Evolutionary conservation across 2,329 filamentous ascomycete genomes (phyloP).

Genomic region (Fusarium bulbicola): DNA sequence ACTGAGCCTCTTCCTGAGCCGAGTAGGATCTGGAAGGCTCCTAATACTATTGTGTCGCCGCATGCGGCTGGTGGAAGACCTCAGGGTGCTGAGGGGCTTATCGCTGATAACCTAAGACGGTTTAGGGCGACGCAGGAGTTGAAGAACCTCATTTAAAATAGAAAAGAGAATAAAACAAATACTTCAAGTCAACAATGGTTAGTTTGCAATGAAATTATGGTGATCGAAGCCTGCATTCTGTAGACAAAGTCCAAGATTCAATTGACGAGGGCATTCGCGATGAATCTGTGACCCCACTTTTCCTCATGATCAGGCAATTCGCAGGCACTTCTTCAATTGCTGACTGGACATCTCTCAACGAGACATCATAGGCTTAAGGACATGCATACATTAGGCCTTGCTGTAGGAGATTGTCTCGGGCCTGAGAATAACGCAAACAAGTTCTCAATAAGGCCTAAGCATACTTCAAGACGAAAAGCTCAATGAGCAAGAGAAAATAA

Average conservation of each 20-base stretch:
- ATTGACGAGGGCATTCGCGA: neutral
- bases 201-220: rapidly evolving
- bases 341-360: rapidly evolving
- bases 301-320: neutral
- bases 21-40: conserved; percentile 60
- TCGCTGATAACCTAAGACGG: conserved; percentile 67
- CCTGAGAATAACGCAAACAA: rapidly evolving
- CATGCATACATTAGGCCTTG: too few relatives aligned
- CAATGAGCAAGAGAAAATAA: neutral
- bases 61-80: conserved; percentile 69
- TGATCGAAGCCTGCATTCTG: too few relatives aligned
- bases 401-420: too few relatives aligned
- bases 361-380: neutral
- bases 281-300: rapidly evolving
- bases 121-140: conserved; percentile 67
- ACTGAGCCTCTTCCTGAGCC: conserved; percentile 55
- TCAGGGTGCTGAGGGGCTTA: conserved; percentile 66
- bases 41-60: conserved; percentile 63
- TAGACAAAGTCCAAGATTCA: neutral
- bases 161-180: neutral
- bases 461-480: neutral
- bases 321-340: rapidly evolving
- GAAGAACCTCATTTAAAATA: conserved; percentile 58
- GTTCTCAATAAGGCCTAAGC: neutral
- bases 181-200: neutral